Evolutionary conservation across 148 eudicot species (phyloP), one percentile per base, ranked within the genome.

Genomic region (Talinum fruticosum): DNA sequence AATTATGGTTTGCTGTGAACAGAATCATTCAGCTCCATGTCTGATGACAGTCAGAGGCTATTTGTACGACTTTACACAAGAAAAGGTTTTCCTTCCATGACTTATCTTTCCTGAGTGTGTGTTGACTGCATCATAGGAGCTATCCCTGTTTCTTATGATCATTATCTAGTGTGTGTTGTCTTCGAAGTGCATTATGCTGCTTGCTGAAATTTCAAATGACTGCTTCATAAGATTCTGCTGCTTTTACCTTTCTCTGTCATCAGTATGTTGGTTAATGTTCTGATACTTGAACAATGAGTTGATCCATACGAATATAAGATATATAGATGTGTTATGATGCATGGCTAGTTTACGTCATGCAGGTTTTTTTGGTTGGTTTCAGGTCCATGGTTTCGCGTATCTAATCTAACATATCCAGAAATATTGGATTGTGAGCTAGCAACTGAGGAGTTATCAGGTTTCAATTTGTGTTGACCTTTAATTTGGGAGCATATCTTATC

Each of bases 351-450:
- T 38, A 23, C 77, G 38, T 62, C 36, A 41, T 75, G 61, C 62
- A 59, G 28, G 36, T 33, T 65, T 44, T 26, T 33, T 26, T 59
- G 72, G 29, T 72, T 71, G 41, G 24, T 65, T 74, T 66, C 89
- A 94, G 98, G 98, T 69, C 98, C 98, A 76, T 94, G 97, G 97
- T 94, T 94, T 81, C 97, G 93, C 76, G 74, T 84, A 75, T 86
- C 92, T 77, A 89, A 71, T 77, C 77, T 95, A 72, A 86, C 87
- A 70, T 95, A 95, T 79, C 78, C 87, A 18, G 98, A 95, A 81
- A 88, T 95, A 79, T 65, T 69, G 76, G 94, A 95, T 85, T 84
- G 79, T 81, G 72, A 79, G 76, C 81, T 80, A 81, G 97, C 88
- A 75, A 84, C 82, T 26, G 79, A 72, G 75, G 96, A 70, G 61